Percentiles rank a stretch among this genome's conserved stretches.
Evolutionary conservation across 768 basidiomycete genomes (phyloP).

Genomic region (Podaxis sp.): DNA sequence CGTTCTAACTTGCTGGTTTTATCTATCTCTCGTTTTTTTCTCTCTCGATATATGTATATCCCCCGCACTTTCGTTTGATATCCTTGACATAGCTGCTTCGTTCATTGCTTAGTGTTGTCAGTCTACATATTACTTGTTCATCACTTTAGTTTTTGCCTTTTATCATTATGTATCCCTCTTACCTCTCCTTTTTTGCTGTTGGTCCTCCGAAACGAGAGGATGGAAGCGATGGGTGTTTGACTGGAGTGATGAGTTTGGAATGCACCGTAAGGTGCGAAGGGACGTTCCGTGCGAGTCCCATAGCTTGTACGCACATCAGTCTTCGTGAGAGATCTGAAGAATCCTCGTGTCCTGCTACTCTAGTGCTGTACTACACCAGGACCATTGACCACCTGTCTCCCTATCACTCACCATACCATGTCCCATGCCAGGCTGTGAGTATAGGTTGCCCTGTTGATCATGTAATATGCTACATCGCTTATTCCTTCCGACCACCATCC

Average conservation of each 20-base stretch:
- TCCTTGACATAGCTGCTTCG: neutral
- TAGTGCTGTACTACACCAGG: too few species aligned
- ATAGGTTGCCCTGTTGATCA: neutral
- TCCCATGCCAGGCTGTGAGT: conserved; percentile 37
- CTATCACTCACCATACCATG: conserved; percentile 18
- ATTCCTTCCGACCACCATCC: conserved; percentile 73
- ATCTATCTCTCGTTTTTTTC: neutral
- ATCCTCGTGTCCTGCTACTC: too few species aligned
- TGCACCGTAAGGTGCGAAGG: too few species aligned
- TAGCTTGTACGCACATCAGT: too few species aligned
- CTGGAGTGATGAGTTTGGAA: too few species aligned
- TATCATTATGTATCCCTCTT: neutral
- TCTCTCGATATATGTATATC: conserved; percentile 1
- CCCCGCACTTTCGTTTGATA: conserved; percentile 6
- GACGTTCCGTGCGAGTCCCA: too few species aligned
- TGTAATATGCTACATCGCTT: conserved; percentile 3
- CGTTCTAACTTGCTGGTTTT: neutral
- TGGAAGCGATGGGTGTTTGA: too few species aligned
- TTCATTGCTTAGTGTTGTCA: neutral
- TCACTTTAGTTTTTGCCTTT: neutral
- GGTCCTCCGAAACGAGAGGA: too few species aligned
- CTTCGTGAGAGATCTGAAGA: too few species aligned
- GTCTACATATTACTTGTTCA: neutral
- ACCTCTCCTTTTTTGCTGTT: neutral
- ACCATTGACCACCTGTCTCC: neutral